These are phyloP conservation scores for Trametes maxima DNA, from an alignment of 768 basidiomycete genomes.

Conservation along the genomic window DNA sequence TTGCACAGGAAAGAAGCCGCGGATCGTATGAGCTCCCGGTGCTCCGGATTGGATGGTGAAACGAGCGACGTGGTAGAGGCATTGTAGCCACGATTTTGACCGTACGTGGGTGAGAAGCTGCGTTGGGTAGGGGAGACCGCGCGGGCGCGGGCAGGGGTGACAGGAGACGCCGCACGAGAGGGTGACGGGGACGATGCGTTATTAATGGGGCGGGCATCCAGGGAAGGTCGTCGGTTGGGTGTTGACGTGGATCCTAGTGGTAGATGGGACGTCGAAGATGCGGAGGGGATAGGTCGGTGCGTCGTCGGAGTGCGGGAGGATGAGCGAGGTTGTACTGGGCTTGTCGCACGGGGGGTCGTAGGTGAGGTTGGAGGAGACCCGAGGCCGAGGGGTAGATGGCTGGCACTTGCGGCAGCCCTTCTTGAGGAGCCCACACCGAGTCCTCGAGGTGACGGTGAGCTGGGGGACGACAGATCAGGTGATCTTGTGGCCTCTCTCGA, in stretches of 20 bases:
- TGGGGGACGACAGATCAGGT: slow-evolving; percentile 41
- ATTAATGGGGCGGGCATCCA: slow-evolving; percentile 38
- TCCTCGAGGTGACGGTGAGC: slow-evolving; percentile 48
- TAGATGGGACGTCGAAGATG: slow-evolving; percentile 51
- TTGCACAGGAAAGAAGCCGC: slow-evolving; percentile 67
- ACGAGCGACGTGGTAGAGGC: slow-evolving; percentile 60
- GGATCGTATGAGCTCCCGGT: slow-evolving; percentile 67
- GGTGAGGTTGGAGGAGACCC: slow-evolving; percentile 44
- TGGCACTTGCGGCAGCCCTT: slow-evolving; percentile 42
- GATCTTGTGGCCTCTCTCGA: slow-evolving; percentile 30
- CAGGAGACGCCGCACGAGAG: slow-evolving; percentile 43
- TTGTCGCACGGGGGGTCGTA: slow-evolving; percentile 40
- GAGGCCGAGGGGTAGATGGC: slow-evolving; percentile 42
- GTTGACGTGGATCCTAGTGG: slow-evolving; percentile 42
- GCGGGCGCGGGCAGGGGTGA: slow-evolving; percentile 49
- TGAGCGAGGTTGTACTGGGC: slow-evolving; percentile 48
- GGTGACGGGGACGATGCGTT: slow-evolving; percentile 41
- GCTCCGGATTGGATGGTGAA: slow-evolving; percentile 51
- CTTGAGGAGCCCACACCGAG: slow-evolving; percentile 42
- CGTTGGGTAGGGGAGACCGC: slow-evolving; percentile 33
- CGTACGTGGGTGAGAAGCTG: slow-evolving; percentile 39
- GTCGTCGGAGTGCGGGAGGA: slow-evolving; percentile 42
- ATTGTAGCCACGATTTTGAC: slow-evolving; percentile 59
- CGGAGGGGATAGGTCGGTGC: slow-evolving; percentile 47
- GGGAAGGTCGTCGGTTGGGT: slow-evolving; percentile 32